Base-by-base conservation (phyloP, 768 basidiomycete genomes). In the Hemileccinum rubropunctum region DNA sequence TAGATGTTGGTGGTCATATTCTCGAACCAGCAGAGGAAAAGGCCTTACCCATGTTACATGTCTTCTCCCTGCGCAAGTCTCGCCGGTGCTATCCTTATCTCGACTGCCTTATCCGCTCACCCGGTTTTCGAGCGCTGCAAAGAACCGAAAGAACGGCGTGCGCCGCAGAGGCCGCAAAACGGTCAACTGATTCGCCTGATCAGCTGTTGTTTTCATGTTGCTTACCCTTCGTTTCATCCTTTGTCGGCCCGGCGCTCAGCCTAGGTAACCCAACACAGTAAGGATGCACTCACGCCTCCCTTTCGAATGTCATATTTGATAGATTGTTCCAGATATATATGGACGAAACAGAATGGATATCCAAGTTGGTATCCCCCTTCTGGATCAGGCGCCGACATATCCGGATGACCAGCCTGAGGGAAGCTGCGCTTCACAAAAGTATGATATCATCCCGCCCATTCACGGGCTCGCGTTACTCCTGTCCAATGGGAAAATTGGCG, bases 401-500 rank as follows among this genome's bases (percentile, higher is more conserved):
- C 40, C 8, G 15, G 17, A 41, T 33, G 43, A 20, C 18, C 17
- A 20, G n/a, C n/a, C n/a, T n/a, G n/a, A n/a, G 6, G 42, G n/a
- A 44, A 7, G 20, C 20, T 20, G 2, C 20, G 42, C n/a, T n/a
- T 13, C 7, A 5, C 14, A 43, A 33, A 32, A 43, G 30, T 43
- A 2, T 13, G 42, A 14, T 30, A 42, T 30, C n/a, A 42, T n/a
- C 21, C 38, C 38, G 8, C 7, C 28, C 28, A 30, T 30, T 23
- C 28, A 30, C 28, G 28, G 28, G 9, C 28, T 28, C 5, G 27
- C 9, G 27, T 9, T 4, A 28, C 23, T n/a, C n/a, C 28, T 44
- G 27, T 28, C 56, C 56, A 61, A 61, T 58, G 26, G 47, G n/a
- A 58, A 54, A 50, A 23, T 52, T 51, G 21, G 21, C 59, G 52